phyloP scores from a whole-genome alignment of 2,329 filamentous ascomycete genomes.

The Stachybotrys echinatus region DNA sequence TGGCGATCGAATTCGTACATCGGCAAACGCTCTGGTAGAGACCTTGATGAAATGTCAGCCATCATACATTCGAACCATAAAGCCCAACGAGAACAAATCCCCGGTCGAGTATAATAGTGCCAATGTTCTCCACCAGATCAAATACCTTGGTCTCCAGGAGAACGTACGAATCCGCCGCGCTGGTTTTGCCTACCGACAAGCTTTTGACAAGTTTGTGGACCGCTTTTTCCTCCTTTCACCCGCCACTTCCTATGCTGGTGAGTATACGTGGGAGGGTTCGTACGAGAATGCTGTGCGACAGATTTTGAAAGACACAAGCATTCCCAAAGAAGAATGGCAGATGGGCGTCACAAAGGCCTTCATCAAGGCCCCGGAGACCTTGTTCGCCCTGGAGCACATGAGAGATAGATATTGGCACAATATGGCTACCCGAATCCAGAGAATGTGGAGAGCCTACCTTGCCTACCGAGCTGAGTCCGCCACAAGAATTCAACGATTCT shows the following conservation, averaged over 20 bases:
- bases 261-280: constrained; percentile 93
- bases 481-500: constrained; percentile 90
- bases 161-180: constrained; percentile 96
- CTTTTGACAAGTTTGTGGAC: constrained; percentile 97
- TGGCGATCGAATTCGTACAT: constrained; percentile 91
- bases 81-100: constrained; percentile 98
- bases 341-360: constrained; percentile 97
- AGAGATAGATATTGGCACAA: constrained; percentile 98
- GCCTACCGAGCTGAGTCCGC: constrained; percentile 90
- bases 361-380: constrained; percentile 94
- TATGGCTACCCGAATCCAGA: constrained; percentile 96
- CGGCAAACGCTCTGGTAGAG: constrained; percentile 89
- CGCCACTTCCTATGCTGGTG: constrained; percentile 91
- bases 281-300: constrained; percentile 82
- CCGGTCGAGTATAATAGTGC: constrained; percentile 84
- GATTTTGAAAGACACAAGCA: constrained; percentile 94
- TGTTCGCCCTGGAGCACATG: constrained; percentile 97
- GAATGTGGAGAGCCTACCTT: constrained; percentile 94
- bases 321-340: constrained; percentile 92
- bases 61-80: constrained; percentile 98
- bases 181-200: constrained; percentile 94
- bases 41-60: constrained; percentile 97
- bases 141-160: constrained; percentile 98
- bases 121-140: constrained; percentile 97
- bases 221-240: constrained; percentile 94